Evolutionary conservation across 495 filamentous ascomycete species (phyloP).

Genomic region (Tuber umbilicatum): DNA sequence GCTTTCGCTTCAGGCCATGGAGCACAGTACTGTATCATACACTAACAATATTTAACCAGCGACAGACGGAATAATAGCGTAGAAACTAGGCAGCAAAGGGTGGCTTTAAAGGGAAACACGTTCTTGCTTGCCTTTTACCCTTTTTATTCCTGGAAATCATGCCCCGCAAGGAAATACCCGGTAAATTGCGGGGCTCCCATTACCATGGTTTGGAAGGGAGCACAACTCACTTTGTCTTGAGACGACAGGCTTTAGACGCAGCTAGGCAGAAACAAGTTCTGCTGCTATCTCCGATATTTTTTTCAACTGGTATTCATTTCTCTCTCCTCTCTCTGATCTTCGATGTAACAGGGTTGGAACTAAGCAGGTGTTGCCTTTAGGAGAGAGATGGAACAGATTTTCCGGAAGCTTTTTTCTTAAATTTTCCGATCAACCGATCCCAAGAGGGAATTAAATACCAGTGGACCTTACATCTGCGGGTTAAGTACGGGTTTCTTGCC

Average conservation of each 20-base stretch:
- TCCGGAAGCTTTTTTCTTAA: neutral
- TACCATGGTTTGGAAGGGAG: constrained; percentile 27
- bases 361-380: neutral
- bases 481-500: neutral
- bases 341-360: neutral
- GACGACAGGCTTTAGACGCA: constrained; percentile 21
- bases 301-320: neutral
- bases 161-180: constrained; percentile 28
- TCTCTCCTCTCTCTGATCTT: neutral
- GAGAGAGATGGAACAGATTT: neutral
- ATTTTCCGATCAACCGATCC: constrained; percentile 4
- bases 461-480: neutral
- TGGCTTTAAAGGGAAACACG: neutral
- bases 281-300: neutral
- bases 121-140: constrained; percentile 3
- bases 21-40: neutral
- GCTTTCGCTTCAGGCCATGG: neutral
- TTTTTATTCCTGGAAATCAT: constrained; percentile 22
- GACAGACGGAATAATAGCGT: neutral
- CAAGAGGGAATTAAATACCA: neutral
- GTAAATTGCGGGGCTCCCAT: constrained; percentile 25
- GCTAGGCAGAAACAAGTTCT: constrained; percentile 5
- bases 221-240: constrained; percentile 18
- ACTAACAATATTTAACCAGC: constrained; percentile 12
- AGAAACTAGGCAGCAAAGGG: neutral